phyloP scores from a whole-genome alignment of 2,329 filamentous ascomycete species.

The Cercospora citrullina region DNA sequence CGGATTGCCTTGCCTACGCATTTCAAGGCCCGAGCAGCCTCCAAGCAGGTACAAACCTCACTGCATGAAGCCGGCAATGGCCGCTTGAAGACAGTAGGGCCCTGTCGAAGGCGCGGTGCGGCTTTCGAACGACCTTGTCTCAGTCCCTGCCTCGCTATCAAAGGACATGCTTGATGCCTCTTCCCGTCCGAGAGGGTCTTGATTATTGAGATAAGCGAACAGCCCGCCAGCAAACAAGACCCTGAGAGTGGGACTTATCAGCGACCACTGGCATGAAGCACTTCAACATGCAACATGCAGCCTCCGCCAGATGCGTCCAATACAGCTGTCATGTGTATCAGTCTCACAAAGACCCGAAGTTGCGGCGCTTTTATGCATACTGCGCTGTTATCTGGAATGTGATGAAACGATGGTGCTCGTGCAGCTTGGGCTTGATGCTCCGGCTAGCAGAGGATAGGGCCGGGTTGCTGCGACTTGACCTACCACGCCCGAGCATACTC shows the following conservation, averaged over 20 bases:
- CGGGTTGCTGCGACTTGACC: background rate
- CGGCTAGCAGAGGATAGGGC: conserved; percentile 10
- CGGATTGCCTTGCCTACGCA: background rate
- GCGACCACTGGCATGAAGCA: background rate
- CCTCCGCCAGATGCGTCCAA: conserved; percentile 14
- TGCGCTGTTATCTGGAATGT: conserved; percentile 14
- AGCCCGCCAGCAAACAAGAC: conserved; percentile 7
- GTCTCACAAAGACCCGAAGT: conserved; percentile 3
- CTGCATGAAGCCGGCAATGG: background rate
- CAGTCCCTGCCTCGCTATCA: background rate
- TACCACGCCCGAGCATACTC: background rate
- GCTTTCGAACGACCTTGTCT: background rate
- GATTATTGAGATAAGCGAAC: conserved; percentile 10
- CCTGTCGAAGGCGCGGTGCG: background rate
- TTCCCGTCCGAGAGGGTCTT: conserved; percentile 2
- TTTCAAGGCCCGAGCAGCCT: background rate
- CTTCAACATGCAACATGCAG: conserved; percentile 9
- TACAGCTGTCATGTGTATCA: conserved; percentile 16
- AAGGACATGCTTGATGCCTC: background rate
- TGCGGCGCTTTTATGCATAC: conserved; percentile 15
- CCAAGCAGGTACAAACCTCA: background rate
- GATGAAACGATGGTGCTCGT: conserved; percentile 16
- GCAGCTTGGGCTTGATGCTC: conserved; percentile 6
- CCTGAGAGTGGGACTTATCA: conserved; percentile 14
- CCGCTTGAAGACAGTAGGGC: background rate